Conservation (phyloP, 805 yeast species). For the Sungouiozyma ichnusensis region DNA sequence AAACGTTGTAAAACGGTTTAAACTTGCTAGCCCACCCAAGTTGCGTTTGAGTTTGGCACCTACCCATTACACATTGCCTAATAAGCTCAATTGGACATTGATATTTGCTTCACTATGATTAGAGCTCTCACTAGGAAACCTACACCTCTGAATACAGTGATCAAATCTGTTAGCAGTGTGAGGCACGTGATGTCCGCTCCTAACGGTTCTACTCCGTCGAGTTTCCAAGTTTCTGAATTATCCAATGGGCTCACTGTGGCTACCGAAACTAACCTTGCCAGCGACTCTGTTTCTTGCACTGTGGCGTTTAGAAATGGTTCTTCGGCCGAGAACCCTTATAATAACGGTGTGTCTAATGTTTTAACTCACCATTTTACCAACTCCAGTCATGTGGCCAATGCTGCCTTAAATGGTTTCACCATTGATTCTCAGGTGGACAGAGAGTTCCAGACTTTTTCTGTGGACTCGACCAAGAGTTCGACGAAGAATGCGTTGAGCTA, state of each 20-base stretch:
- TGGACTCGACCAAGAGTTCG: conserved; percentile 43
- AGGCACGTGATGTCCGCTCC: conserved; percentile 3
- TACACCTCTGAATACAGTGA: not conserved
- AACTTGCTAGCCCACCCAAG: too few relatives aligned
- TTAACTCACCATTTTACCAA: conserved; percentile 27
- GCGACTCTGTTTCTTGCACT: conserved; percentile 34
- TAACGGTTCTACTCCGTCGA: conserved; percentile 35
- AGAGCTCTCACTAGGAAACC: conserved; percentile 12
- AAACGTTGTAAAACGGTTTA: too few relatives aligned
- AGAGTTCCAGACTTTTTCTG: conserved; percentile 55
- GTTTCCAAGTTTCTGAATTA: conserved; percentile 61
- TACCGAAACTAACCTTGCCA: conserved; percentile 46
- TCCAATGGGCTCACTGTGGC: conserved; percentile 69
- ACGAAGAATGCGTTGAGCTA: conserved; percentile 41
- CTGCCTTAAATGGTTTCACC: conserved; percentile 44
- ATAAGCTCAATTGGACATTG: not conserved
- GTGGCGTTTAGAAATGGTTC: conserved; percentile 70
- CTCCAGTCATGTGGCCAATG: conserved; percentile 10
- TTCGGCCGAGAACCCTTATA: conserved; percentile 67
- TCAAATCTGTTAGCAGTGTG: conserved; percentile 14
- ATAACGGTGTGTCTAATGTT: conserved; percentile 70
- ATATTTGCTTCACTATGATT: conserved; percentile 3
- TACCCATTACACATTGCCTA: too few relatives aligned
- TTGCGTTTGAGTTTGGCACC: too few relatives aligned
- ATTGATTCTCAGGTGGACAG: conserved; percentile 44